A percentile compares a stretch with the other conserved stretches of the same genome.
Evolutionary conservation across 2,329 filamentous ascomycete species (phyloP).

Genomic region (Penicillium italicum): DNA sequence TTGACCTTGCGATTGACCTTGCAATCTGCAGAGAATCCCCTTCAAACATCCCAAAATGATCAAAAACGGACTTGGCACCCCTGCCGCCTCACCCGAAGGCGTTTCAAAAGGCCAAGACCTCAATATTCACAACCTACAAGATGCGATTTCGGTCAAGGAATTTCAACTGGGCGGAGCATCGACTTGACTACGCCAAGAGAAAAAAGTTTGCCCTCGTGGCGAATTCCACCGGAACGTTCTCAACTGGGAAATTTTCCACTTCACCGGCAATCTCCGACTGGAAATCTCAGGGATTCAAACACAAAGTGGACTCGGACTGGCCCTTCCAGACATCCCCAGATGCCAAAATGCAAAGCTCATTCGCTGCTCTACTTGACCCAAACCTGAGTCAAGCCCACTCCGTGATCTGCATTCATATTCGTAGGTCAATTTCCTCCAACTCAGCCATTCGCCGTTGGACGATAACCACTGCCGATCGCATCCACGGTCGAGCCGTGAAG

Average conservation of each 20-base stretch:
- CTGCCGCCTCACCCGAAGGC: neutral
- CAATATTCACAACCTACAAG: neutral
- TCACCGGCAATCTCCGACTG: constrained; percentile 17
- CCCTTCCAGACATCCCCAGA: constrained; percentile 14
- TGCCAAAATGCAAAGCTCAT: neutral
- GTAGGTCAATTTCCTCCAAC: constrained; percentile 7
- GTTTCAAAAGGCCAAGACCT: too few species aligned
- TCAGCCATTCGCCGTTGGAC: constrained; percentile 9
- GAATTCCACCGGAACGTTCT: neutral
- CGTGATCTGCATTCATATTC: constrained; percentile 21
- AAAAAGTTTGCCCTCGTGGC: neutral
- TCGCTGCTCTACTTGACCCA: constrained; percentile 10
- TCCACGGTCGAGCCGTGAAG: constrained; percentile 20
- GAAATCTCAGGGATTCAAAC: constrained; percentile 7
- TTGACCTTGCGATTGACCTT: too few species aligned
- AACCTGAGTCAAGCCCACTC: neutral
- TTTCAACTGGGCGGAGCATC: neutral
- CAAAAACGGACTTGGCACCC: neutral
- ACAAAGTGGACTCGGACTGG: constrained; percentile 12
- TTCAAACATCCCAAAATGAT: neutral
- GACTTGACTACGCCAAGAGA: neutral
- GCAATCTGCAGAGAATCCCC: neutral
- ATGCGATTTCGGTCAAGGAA: neutral
- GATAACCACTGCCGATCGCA: constrained; percentile 20
- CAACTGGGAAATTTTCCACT: constrained; percentile 6